Evolutionary conservation across 1,284 basidiomycete genomes (phyloP).

Genomic region (Puccinia polysora): DNA sequence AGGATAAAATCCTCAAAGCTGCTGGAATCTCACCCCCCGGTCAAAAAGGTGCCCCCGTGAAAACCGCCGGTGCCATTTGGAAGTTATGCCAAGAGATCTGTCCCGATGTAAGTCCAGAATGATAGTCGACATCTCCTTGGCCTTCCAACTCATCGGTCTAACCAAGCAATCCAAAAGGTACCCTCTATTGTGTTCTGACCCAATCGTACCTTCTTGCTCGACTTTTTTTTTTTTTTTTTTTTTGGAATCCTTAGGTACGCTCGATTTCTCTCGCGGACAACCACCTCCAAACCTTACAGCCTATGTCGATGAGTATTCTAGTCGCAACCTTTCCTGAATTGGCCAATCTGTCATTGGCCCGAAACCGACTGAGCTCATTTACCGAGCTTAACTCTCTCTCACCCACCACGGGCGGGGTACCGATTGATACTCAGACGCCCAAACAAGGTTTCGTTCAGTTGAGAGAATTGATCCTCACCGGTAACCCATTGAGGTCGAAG

Average conservation of each 20-base stretch:
- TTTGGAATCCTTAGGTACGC: slow-evolving; percentile 14
- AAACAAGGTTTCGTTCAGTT: slow-evolving; percentile 57
- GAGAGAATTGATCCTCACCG: slow-evolving; percentile 70
- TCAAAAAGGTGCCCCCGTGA: slow-evolving; percentile 59
- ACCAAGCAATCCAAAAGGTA: no score
- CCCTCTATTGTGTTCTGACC: no score
- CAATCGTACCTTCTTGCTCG: no score
- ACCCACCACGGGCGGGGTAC: background rate
- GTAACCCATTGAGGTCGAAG: slow-evolving; percentile 70
- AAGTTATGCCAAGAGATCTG: slow-evolving; percentile 73
- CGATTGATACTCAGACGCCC: background rate
- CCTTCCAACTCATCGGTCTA: no score
- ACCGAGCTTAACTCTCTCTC: slow-evolving; percentile 37
- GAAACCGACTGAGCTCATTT: slow-evolving; percentile 28
- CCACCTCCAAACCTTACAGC: slow-evolving; percentile 15
- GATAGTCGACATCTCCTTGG: no score
- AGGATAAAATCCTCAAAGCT: slow-evolving; percentile 68
- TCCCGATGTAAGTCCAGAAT: slow-evolving; percentile 58
- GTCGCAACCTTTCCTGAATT: slow-evolving; percentile 60
- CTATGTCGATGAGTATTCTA: slow-evolving; percentile 31
- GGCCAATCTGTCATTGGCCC: slow-evolving; percentile 28
- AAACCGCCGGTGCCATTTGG: slow-evolving; percentile 73
- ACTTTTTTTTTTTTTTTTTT: no score
- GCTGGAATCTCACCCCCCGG: slow-evolving; percentile 66
- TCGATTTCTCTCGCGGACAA: slow-evolving; percentile 40